These are phyloP conservation scores for Aspergillus fructus DNA, from an alignment of 2,329 filamentous ascomycete species.

Conservation along the genomic window DNA sequence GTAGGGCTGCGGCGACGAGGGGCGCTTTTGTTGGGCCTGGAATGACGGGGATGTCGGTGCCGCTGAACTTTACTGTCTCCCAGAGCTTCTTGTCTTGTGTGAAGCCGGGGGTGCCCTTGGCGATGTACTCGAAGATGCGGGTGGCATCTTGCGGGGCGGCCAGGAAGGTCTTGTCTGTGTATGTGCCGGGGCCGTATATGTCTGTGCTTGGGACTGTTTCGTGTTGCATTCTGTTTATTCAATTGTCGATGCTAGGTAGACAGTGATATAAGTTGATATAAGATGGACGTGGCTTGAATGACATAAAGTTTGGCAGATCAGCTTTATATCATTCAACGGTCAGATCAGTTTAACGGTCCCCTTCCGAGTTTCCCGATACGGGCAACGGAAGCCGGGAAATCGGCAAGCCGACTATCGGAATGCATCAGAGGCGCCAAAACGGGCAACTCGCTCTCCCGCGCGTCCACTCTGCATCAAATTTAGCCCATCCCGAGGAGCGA, in stretches of 20 bases:
- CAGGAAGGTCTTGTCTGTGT: conserved; percentile 38
- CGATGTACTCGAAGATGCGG: conserved; percentile 41
- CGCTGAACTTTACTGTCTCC: conserved; percentile 40
- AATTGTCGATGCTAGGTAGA: no score
- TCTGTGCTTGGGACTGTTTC: conserved; percentile 20
- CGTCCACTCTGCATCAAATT: background rate
- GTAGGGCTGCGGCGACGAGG: conserved; percentile 43
- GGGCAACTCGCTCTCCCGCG: background rate
- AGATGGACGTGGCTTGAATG: no score
- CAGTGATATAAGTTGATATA: no score
- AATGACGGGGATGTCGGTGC: conserved; percentile 40
- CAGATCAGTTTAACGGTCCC: background rate
- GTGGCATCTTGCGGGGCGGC: conserved; percentile 39
- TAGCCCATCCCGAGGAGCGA: background rate
- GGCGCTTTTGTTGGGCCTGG: conserved; percentile 47
- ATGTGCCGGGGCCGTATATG: conserved; percentile 44
- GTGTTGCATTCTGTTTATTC: background rate
- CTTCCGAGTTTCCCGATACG: background rate
- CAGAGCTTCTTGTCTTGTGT: conserved; percentile 30
- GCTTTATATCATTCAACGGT: background rate
- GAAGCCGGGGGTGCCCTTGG: conserved; percentile 42
- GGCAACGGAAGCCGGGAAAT: background rate
- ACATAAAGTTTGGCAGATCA: background rate
- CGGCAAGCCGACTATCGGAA: background rate
- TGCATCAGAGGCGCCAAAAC: background rate